Conservation (phyloP, 208 protist genomes). For the Trypanosomatidae sp. region DNA sequence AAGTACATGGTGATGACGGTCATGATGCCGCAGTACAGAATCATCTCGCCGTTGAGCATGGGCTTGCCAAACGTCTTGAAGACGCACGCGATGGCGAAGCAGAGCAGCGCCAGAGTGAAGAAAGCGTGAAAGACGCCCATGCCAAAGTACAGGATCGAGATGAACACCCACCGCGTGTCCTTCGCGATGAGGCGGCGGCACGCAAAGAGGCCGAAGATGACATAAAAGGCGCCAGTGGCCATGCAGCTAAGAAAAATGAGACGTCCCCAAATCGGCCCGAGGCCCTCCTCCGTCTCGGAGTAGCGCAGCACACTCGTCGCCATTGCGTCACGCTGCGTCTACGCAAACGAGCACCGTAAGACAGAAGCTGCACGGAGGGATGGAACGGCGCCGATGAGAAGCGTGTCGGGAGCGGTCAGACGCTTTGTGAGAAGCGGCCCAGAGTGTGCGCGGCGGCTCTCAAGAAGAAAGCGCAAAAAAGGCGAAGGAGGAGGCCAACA, state of each 20-base stretch:
- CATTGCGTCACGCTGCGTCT: neutral
- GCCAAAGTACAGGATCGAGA: conserved; percentile 57
- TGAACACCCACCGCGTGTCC: conserved; percentile 56
- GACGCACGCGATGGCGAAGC: conserved; percentile 63
- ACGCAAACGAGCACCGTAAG: no score
- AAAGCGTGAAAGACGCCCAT: conserved; percentile 73
- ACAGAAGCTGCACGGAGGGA: no score
- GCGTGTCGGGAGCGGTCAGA: no score
- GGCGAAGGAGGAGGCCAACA: no score
- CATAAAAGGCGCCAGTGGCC: conserved; percentile 52
- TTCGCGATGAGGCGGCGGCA: conserved; percentile 61
- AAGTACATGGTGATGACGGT: conserved; percentile 71
- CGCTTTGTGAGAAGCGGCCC: no score
- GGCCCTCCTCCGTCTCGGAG: conserved; percentile 6
- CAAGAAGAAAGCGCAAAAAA: no score
- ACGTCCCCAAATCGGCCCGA: conserved; percentile 41
- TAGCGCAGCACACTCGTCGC: conserved; percentile 22
- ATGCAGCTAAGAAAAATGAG: conserved; percentile 64
- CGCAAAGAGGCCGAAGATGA: conserved; percentile 55
- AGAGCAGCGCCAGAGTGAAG: conserved; percentile 55
- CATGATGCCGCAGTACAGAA: conserved; percentile 63
- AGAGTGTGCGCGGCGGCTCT: no score
- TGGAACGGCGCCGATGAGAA: no score
- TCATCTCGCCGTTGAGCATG: conserved; percentile 41
- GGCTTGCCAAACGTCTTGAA: conserved; percentile 56